Evolutionary conservation across 352 stramenopile species (phyloP).

Genomic region (Phytopythium cucurbitacearum): DNA sequence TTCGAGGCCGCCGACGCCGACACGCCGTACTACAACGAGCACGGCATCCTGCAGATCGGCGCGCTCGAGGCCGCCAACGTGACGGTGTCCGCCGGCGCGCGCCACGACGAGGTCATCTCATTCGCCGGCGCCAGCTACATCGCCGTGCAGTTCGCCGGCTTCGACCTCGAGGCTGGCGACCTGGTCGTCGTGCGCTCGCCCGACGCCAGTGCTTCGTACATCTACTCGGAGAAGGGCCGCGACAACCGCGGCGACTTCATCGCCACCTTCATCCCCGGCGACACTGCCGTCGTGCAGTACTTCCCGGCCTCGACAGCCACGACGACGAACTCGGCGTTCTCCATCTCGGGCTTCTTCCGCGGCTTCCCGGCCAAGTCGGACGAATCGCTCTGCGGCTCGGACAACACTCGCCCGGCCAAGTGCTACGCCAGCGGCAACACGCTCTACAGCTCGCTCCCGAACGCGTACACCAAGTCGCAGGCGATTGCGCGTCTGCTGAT

Average conservation of each 20-base stretch:
- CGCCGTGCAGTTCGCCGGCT: conserved; percentile 24
- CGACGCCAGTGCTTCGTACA: conserved; percentile 15
- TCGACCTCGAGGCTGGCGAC: conserved; percentile 32
- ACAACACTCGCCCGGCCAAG: conserved; percentile 23
- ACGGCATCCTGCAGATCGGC: conserved; percentile 18
- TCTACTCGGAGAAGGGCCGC: conserved; percentile 13
- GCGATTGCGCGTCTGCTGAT: conserved; percentile 28
- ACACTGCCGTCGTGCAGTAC: conserved; percentile 42
- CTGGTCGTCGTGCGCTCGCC: conserved; percentile 27
- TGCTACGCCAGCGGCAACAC: conserved; percentile 16
- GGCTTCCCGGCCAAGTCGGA: conserved; percentile 12
- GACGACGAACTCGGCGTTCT: conserved; percentile 8
- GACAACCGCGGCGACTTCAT: conserved; percentile 14
- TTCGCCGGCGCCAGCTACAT: conserved; percentile 26
- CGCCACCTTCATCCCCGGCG: conserved; percentile 19
- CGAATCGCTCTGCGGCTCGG: conserved; percentile 22
- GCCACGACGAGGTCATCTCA: conserved; percentile 14
- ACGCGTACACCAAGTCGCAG: conserved; percentile 13
- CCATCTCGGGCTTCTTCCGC: conserved; percentile 15
- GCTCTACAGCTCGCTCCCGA: conserved; percentile 6
- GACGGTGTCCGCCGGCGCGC: conserved; percentile 4
- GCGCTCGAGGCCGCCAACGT: conserved; percentile 13
- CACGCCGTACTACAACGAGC: conserved; percentile 15
- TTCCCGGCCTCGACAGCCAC: conserved; percentile 33
- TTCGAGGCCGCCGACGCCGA: conserved; percentile 9